Evolutionary conservation across 306 rosid genomes (phyloP), one percentile per base, ranked within the genome.

Genomic region (Vigna mungo): DNA sequence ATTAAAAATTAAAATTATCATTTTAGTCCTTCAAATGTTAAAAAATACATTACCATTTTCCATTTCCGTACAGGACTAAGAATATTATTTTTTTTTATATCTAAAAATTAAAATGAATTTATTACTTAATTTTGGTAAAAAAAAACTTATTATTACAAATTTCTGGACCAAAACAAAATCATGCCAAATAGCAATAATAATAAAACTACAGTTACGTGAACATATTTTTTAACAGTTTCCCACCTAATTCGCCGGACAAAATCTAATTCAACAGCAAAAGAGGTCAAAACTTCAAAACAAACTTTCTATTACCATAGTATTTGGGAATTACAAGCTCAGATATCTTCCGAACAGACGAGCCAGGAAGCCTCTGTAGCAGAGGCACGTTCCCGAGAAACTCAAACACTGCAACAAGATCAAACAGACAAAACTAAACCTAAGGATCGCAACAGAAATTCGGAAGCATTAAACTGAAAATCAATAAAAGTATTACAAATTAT

Each of bases 341-440:
- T 6, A 95, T 85, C 74, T 74, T 93, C 85, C 56, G 87, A 10
- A 90, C 85, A 41, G 97, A 92, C 13, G 89, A 84, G 76, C 86
- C 74, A 43, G 98, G 98, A 49, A 95, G 93, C 79, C 87, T 86
- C 89, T 90, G 98, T 2, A 90, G 87, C 79, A 95, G 79, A 39
- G 97, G 93, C 88, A 95, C 96, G 53, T 84, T 77, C 21, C 91
- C 91, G 32, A 95, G 87, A 46, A 90, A 95, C 89, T 95, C 97
- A 10, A 84, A 80, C 72, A 95, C 98, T 95, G 88, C 79, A 88
- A 82, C 3, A 77, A 80, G 10, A 71, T 46, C 75, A 30, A 61
- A 78, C 6, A 47, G 60, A 75, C 12, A 4, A 34, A 69, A 66
- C 18, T 1, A 62, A 67, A 60, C 18, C 56, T 27, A 32, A 16